Evolutionary conservation across 176 grass and related monocot genomes (phyloP), one percentile per base, ranked within the genome.

Genomic region (Guadua angustifolia): DNA sequence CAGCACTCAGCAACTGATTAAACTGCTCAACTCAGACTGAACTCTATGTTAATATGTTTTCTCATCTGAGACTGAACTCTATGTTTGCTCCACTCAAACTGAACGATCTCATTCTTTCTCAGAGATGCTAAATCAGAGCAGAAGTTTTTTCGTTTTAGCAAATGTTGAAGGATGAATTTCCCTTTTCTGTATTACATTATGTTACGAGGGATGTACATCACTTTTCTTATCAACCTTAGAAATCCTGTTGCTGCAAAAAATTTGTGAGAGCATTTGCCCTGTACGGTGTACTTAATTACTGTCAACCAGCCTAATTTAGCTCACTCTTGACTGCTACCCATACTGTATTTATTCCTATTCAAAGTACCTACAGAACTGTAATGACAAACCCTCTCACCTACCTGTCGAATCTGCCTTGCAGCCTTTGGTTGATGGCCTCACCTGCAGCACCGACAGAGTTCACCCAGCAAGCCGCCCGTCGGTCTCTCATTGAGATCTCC

Each of bases 401-500:
- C 46, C 44, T 72, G 44, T 38, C 44, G 0, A 3, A 42, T 53
- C 19, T 74, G 49, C 61, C 56, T 21, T 77, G 71, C 84, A 67
- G 89, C 59, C 11, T n/a, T 33, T 52, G 62, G 79, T 63, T 29
- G 53, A 93, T 94, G 90, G 95, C 90, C 61, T 94, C 92, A 12
- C 82, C 77, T 7, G 40, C 52, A 33, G 16, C 74, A 2, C 61
- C 64, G 58, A 1, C 66, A 0, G 29, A 84, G 66, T 65, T 93
- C 69, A 88, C 79, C 12, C 82, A 59, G 49, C 89, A 98, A 58
- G 76, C 88, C 58, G 85, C 82, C 53, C 95, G 93, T 1, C 86
- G 67, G 55, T 98, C 85, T 0, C 83, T 98, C n/a, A 98, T 95
- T 19, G 93, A 75, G 32, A 95, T 98, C 83, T 98, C 93, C 35